A percentile compares a stretch with the other conserved stretches of the same genome.
These are phyloP conservation scores for Penicillium riverlandense DNA, from an alignment of 495 filamentous ascomycete species.

Conservation along the genomic window DNA sequence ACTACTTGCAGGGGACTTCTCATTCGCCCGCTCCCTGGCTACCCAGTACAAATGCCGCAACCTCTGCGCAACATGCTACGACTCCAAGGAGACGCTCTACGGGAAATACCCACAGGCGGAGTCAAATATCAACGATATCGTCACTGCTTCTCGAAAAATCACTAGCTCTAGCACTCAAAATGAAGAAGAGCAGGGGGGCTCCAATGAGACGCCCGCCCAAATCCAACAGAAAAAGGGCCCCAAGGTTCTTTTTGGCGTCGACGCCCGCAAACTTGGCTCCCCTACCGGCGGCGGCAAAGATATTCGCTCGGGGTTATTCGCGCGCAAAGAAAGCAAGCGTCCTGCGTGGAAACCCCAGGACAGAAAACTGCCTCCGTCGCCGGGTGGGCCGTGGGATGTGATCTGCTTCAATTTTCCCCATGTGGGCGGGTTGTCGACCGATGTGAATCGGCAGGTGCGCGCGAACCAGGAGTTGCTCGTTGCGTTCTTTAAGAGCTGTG, in stretches of 20 bases:
- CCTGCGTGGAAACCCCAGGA: constrained; percentile 24
- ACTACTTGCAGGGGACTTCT: constrained; percentile 61
- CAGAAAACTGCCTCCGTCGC: neutral
- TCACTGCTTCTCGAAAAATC: constrained; percentile 3
- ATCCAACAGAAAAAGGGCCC: constrained; percentile 16
- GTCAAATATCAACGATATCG: constrained; percentile 50
- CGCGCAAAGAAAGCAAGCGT: constrained; percentile 18
- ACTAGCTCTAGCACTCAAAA: too few relatives aligned
- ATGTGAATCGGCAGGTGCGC: constrained; percentile 90
- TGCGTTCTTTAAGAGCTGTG: constrained; percentile 63
- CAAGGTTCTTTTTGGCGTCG: constrained; percentile 60
- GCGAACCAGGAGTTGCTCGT: constrained; percentile 87
- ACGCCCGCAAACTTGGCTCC: constrained; percentile 63
- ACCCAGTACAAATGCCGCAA: constrained; percentile 61
- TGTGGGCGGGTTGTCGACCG: constrained; percentile 81
- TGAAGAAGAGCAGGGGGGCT: too few relatives aligned
- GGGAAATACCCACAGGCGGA: constrained; percentile 74
- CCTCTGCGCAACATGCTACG: constrained; percentile 58
- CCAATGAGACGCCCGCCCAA: neutral
- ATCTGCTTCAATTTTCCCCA: constrained; percentile 97
- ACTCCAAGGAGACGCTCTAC: constrained; percentile 44
- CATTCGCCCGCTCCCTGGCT: constrained; percentile 72
- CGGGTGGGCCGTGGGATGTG: constrained; percentile 53
- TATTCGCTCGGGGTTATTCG: constrained; percentile 23
- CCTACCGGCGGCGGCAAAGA: constrained; percentile 34